Evolutionary conservation across 192 early-diverging fungal species (phyloP), one percentile per base, ranked within the genome.

Genomic region (Umbelopsis sp.): DNA sequence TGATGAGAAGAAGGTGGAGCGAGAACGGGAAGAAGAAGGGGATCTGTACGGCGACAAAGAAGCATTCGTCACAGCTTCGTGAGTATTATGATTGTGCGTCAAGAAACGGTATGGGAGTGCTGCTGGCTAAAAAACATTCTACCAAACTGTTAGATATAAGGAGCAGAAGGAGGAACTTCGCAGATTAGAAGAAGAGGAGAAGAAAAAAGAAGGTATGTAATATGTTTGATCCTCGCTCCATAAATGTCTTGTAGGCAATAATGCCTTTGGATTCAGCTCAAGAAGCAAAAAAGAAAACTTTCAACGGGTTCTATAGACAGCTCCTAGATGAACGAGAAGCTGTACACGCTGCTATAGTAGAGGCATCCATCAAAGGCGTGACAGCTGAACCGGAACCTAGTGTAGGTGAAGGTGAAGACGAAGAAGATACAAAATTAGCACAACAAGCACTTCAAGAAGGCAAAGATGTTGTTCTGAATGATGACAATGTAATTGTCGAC

Each of bases 41-140:
- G 91, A 89, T 9, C 75, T 86, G 74, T 91, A 89, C 79, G 88
- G 82, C 21, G 89, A 91, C 78, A 91, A 89, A 80, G 93, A 94
- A 69, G 83, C 82, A 68, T 94, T 94, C 72, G 86, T 93, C 48
- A 94, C 93, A n/a, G 83, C 83, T 16, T 85, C 90, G 18, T 94
- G 90, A 65, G 78, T 73, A 37, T n/a, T 50, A 35, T 21, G 25
- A 41, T 41, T 41, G 37, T 41, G 10, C 10, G 5, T 41, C 7
- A 6, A 41, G 2, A 41, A 6, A 41, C 6, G 27, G 6, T 41
- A 6, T 41, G 10, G 6, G 37, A 9, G 2, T 41, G 37, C 10
- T 41, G 5, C 10, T 41, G 10, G 5, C 10, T 10, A 41, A 41
- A 41, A 41, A 6, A 6, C 2, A 1, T 4, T 10, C 7, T 10